A percentile compares a stretch with the other conserved stretches of the same genome.
These are phyloP conservation scores for Lagerstroemia speciosa DNA, from an alignment of 345 rosid genomes.

Conservation along the genomic window DNA sequence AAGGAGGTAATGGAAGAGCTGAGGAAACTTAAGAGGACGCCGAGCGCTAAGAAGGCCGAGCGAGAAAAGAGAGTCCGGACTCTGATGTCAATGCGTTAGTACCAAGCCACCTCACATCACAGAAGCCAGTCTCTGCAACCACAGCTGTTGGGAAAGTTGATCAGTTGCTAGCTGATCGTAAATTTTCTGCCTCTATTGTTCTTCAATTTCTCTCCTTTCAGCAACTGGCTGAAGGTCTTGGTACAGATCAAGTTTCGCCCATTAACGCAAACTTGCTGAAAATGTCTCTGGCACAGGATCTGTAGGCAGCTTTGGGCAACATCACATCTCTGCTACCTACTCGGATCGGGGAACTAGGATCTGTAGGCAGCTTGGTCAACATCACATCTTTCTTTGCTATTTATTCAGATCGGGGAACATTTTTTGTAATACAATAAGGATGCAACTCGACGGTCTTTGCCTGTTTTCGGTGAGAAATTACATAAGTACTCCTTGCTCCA, in stretches of 20 bases:
- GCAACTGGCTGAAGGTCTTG: constrained; percentile 4
- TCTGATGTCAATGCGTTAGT: constrained; percentile 68
- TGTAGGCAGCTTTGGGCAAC: constrained; percentile 1
- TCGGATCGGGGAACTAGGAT: not conserved
- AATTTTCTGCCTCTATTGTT: not conserved
- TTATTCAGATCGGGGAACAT: not conserved
- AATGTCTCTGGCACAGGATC: constrained; percentile 11
- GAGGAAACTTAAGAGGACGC: constrained; percentile 56
- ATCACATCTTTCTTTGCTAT: not conserved
- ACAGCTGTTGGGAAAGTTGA: not conserved
- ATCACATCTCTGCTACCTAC: not conserved
- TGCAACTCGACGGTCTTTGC: too few species aligned
- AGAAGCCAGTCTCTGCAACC: not conserved
- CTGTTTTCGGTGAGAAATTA: too few species aligned
- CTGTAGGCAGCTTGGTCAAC: not conserved
- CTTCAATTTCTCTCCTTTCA: constrained; percentile 7
- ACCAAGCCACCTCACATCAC: not conserved
- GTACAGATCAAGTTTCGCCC: constrained; percentile 4
- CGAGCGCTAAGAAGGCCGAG: constrained; percentile 53
- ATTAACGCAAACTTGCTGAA: constrained; percentile 17
- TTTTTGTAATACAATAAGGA: not conserved
- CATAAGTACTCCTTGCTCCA: too few species aligned
- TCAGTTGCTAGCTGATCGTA: not conserved
- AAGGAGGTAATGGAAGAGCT: constrained; percentile 67
- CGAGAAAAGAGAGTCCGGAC: constrained; percentile 55